Percentiles rank a stretch among this genome's conserved stretches.
Conservation (phyloP, 768 basidiomycete genomes). For the Cystobasidium tubakii region DNA sequence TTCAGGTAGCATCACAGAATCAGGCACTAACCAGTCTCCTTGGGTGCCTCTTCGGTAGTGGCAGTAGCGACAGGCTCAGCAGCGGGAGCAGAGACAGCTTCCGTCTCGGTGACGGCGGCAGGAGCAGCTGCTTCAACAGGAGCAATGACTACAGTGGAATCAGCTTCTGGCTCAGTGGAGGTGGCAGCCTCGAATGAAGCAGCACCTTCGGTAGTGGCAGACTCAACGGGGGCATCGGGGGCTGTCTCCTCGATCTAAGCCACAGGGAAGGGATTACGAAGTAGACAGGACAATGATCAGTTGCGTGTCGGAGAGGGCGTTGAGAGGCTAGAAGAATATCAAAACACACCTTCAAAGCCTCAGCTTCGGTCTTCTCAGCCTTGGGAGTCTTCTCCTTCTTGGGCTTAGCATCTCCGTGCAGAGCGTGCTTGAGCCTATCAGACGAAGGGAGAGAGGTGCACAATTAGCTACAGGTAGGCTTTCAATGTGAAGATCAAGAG, state of each 20-base stretch:
- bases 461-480: too few relatives aligned
- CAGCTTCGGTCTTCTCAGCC: conserved; percentile 34
- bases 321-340: too few relatives aligned
- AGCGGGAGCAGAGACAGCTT: neutral
- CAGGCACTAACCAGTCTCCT: neutral
- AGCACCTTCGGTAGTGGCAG: neutral
- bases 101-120: neutral
- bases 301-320: too few relatives aligned
- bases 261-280: too few relatives aligned
- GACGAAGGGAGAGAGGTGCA: neutral
- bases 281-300: too few relatives aligned
- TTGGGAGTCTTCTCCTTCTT: conserved; percentile 37
- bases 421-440: conserved; percentile 28
- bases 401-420: conserved; percentile 9
- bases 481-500: too few relatives aligned
- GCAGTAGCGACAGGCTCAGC: conserved; percentile 15
- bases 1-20: neutral
- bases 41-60: conserved; percentile 18
- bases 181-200: neutral
- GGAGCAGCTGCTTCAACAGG: conserved; percentile 1
- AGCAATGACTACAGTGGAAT: neutral
- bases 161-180: conserved; percentile 11
- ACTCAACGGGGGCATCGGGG: conserved; percentile 11
- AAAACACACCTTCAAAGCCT: conserved; percentile 29
- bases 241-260: conserved; percentile 23